Percentiles rank a stretch among this genome's conserved stretches.
phyloP scores from a whole-genome alignment of 2,329 filamentous ascomycete species.

The Rhynchosporium agropyri region DNA sequence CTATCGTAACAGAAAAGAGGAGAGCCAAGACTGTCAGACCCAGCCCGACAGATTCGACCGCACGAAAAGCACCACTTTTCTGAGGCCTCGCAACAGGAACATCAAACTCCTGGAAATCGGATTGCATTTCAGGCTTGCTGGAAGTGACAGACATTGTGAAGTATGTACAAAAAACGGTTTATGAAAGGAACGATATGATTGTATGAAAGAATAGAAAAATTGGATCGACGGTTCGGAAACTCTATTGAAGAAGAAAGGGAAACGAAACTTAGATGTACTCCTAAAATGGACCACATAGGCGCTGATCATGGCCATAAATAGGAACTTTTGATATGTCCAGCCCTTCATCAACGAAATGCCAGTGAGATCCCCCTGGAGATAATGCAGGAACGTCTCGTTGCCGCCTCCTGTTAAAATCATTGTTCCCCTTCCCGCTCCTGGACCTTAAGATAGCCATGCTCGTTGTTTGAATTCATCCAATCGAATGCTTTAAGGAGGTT shows the following conservation, averaged over 20 bases:
- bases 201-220: slow-evolving; percentile 20
- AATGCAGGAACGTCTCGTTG: slow-evolving; percentile 27
- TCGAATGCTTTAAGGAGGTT: slow-evolving; percentile 16
- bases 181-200: slow-evolving; percentile 15
- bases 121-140: slow-evolving; percentile 29
- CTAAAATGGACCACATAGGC: slow-evolving; percentile 33
- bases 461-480: slow-evolving; percentile 20
- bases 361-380: slow-evolving; percentile 8
- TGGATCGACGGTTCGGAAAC: slow-evolving; percentile 27
- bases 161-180: not conserved
- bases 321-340: slow-evolving; percentile 18
- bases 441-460: slow-evolving; percentile 25
- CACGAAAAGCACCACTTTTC: slow-evolving; percentile 20
- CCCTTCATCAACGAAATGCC: not conserved
- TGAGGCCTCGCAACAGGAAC: slow-evolving; percentile 20
- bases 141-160: slow-evolving; percentile 22
- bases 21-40: slow-evolving; percentile 55
- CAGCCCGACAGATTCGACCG: slow-evolving; percentile 49
- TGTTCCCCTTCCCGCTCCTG: slow-evolving; percentile 20
- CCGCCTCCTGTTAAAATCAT: slow-evolving; percentile 35
- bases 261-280: slow-evolving; percentile 41
- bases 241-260: slow-evolving; percentile 24
- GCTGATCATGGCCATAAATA: slow-evolving; percentile 38
- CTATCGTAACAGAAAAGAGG: slow-evolving; percentile 53
- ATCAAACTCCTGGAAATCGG: slow-evolving; percentile 35